phyloP scores from a whole-genome alignment of 805 yeast species.

The Wickerhamiella sorbophila region DNA sequence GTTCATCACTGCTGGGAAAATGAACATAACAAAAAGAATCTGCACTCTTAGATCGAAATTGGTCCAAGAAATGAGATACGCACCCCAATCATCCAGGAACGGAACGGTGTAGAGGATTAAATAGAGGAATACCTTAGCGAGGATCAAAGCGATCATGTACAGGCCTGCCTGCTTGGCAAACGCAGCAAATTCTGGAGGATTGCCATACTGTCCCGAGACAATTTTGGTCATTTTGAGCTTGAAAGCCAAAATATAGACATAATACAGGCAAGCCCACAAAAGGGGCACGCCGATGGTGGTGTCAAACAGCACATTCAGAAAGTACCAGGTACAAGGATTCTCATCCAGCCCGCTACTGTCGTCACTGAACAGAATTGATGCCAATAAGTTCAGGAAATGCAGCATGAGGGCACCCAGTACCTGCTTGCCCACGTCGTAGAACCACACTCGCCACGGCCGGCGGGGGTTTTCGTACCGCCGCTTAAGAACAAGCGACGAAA shows the following conservation, averaged over 20 bases:
- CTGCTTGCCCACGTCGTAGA: constrained; percentile 81
- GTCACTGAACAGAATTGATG: constrained; percentile 41
- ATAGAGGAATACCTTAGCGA: constrained; percentile 50
- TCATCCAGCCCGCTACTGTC: constrained; percentile 29
- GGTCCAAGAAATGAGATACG: constrained; percentile 70
- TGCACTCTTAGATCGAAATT: constrained; percentile 60
- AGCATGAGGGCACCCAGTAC: constrained; percentile 74
- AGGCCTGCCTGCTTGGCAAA: constrained; percentile 59
- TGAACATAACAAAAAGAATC: constrained; percentile 73
- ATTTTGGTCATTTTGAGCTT: constrained; percentile 29
- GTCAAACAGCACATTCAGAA: constrained; percentile 72
- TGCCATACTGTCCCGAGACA: constrained; percentile 48
- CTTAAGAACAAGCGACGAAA: constrained; percentile 59
- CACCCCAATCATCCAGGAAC: constrained; percentile 53
- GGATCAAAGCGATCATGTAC: constrained; percentile 46
- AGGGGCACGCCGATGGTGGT: constrained; percentile 90
- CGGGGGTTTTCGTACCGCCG: constrained; percentile 70
- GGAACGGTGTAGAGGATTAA: constrained; percentile 48
- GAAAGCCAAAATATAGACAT: constrained; percentile 30
- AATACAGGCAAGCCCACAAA: constrained; percentile 39
- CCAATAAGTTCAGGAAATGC: constrained; percentile 59
- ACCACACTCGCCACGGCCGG: constrained; percentile 81
- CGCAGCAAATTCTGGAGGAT: constrained; percentile 46
- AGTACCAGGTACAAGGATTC: constrained; percentile 91
- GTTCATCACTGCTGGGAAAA: constrained; percentile 30